phyloP scores from a whole-genome alignment of 2,329 filamentous ascomycete species.

The Diaporthe capsici region DNA sequence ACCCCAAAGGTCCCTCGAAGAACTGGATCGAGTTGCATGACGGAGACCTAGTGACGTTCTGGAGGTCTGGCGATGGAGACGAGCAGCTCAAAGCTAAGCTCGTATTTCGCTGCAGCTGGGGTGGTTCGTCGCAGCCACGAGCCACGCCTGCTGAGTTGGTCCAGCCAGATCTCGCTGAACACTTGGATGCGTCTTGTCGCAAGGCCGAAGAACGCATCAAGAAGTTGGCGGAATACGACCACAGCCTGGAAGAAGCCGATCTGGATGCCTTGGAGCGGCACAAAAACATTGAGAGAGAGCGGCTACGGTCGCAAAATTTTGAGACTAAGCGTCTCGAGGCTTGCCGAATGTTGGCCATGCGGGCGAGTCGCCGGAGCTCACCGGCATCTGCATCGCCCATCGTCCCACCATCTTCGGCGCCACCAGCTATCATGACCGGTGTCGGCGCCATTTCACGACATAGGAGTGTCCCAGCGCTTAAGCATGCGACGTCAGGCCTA shows the following conservation, averaged over 20 bases:
- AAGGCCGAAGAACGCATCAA: constrained; percentile 61
- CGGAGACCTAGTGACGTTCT: constrained; percentile 83
- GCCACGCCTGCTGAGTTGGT: constrained; percentile 52
- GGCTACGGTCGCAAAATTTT: constrained; percentile 64
- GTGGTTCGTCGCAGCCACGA: constrained; percentile 64
- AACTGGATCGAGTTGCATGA: constrained; percentile 80
- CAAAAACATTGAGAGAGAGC: constrained; percentile 60
- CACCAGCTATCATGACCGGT: constrained; percentile 35
- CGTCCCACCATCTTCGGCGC: constrained; percentile 34
- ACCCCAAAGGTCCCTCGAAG: constrained; percentile 67
- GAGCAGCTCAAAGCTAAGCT: constrained; percentile 59
- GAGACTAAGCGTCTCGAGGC: constrained; percentile 64
- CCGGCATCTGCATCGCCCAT: constrained; percentile 29
- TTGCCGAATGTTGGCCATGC: constrained; percentile 54
- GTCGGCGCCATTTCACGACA: constrained; percentile 19
- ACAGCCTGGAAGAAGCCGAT: constrained; percentile 59
- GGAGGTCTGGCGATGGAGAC: constrained; percentile 61
- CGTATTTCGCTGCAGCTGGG: constrained; percentile 69
- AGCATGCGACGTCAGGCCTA: constrained; percentile 37
- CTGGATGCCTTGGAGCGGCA: constrained; percentile 60
- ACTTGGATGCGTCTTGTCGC: constrained; percentile 64
- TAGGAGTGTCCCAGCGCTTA: constrained; percentile 33
- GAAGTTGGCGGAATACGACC: constrained; percentile 56
- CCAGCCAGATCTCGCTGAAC: constrained; percentile 55
- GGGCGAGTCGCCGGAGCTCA: constrained; percentile 38